phyloP scores from a whole-genome alignment of 108 stramenopile species.

The Fragilariopsis cylindrus region DNA sequence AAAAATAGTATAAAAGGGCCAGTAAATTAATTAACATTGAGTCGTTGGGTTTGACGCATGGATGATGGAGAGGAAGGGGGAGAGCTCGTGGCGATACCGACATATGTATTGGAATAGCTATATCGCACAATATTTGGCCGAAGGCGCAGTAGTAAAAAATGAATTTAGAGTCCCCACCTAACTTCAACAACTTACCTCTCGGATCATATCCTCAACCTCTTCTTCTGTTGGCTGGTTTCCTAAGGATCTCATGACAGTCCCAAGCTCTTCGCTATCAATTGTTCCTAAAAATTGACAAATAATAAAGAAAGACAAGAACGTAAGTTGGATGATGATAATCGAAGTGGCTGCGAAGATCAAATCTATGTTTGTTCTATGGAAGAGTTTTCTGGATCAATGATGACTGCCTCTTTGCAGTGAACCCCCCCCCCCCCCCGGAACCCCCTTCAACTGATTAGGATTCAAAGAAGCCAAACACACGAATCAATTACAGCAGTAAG shows the following conservation, averaged over 20 bases:
- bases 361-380: neutral
- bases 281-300: constrained; percentile 67
- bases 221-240: constrained; percentile 99
- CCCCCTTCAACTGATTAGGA: too few relatives aligned
- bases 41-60: too few relatives aligned
- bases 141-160: neutral
- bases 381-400: neutral
- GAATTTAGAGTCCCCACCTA: neutral
- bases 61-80: too few relatives aligned
- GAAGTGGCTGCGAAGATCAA: neutral
- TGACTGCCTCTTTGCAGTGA: too few relatives aligned
- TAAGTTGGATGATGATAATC: neutral
- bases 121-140: neutral
- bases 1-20: neutral
- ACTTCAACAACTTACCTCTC: constrained; percentile 77
- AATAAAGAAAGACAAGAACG: too few relatives aligned
- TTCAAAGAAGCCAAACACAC: too few relatives aligned
- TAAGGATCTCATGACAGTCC: constrained; percentile 98
- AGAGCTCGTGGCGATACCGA: too few relatives aligned
- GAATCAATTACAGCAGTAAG: too few relatives aligned
- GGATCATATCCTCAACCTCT: constrained; percentile 99
- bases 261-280: constrained; percentile 99
- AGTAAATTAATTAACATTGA: too few relatives aligned
- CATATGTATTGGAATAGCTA: neutral
- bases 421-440: too few relatives aligned